Evolutionary conservation across 2,329 filamentous ascomycete species (phyloP).

Genomic region (Cordyceps javanica): DNA sequence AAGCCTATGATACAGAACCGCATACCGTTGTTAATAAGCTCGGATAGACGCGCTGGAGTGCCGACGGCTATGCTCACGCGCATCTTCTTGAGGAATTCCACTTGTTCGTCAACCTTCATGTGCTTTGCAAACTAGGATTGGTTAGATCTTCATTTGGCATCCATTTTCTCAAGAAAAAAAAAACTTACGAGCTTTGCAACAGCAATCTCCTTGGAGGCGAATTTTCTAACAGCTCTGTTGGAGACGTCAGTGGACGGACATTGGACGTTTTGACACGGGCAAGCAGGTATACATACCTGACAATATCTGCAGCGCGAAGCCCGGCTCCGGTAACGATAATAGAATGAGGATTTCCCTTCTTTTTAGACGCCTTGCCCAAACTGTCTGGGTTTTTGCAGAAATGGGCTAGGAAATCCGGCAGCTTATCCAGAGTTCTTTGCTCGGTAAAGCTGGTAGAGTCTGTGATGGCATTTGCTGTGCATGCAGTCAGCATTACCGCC

Average conservation of each 20-base stretch:
- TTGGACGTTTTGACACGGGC: not conserved
- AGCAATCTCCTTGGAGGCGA: conserved; percentile 69
- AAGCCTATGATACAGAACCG: not conserved
- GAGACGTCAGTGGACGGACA: conserved; percentile 17
- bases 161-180: conserved; percentile 8
- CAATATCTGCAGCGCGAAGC: conserved; percentile 77
- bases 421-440: conserved; percentile 60
- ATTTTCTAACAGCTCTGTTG: conserved; percentile 62
- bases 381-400: conserved; percentile 52
- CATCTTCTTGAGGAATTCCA: conserved; percentile 62
- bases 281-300: conserved; percentile 48
- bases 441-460: conserved; percentile 74
- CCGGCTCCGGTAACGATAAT: conserved; percentile 82
- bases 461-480: conserved; percentile 62
- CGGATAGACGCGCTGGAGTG: conserved; percentile 75
- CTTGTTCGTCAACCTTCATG: conserved; percentile 87
- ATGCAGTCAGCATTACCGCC: conserved; percentile 4
- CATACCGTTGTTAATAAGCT: conserved; percentile 74
- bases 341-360: conserved; percentile 74
- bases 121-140: conserved; percentile 78
- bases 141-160: not conserved
- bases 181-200: conserved; percentile 69
- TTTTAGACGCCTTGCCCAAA: conserved; percentile 59
- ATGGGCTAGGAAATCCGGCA: conserved; percentile 72
- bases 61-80: conserved; percentile 84